phyloP scores from a whole-genome alignment of 2,329 filamentous ascomycete species.

The Thielaviopsis populi region DNA sequence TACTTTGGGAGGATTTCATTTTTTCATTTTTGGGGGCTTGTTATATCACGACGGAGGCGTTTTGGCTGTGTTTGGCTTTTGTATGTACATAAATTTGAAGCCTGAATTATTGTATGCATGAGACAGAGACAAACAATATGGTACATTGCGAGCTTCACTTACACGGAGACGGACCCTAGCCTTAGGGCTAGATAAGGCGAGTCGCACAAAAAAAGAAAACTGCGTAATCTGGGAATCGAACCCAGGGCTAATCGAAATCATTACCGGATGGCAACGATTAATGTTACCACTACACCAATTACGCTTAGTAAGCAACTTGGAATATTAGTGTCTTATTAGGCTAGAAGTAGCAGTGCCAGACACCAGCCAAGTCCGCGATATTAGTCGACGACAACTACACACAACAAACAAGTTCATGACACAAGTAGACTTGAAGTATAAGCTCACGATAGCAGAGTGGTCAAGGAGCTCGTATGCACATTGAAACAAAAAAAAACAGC shows the following conservation, averaged over 20 bases:
- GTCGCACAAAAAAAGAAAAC: not conserved
- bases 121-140: not conserved
- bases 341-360: no score
- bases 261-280: conserved; percentile 9
- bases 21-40: not conserved
- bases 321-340: no score
- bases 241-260: conserved; percentile 10
- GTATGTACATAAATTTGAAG: not conserved
- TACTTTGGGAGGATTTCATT: not conserved
- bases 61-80: not conserved
- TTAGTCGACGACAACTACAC: no score
- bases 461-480: not conserved
- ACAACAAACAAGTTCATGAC: no score
- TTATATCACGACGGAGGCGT: not conserved
- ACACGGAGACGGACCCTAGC: not conserved
- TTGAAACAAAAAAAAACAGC: not conserved
- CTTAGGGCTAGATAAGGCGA: not conserved
- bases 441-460: no score
- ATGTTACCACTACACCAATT: conserved; percentile 13
- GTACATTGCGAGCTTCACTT: not conserved
- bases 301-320: not conserved
- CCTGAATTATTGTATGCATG: no score
- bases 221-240: conserved; percentile 12
- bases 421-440: no score
- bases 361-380: no score